Evolutionary conservation across 306 rosid species (phyloP).

Genomic region (Trifolium dubium): DNA sequence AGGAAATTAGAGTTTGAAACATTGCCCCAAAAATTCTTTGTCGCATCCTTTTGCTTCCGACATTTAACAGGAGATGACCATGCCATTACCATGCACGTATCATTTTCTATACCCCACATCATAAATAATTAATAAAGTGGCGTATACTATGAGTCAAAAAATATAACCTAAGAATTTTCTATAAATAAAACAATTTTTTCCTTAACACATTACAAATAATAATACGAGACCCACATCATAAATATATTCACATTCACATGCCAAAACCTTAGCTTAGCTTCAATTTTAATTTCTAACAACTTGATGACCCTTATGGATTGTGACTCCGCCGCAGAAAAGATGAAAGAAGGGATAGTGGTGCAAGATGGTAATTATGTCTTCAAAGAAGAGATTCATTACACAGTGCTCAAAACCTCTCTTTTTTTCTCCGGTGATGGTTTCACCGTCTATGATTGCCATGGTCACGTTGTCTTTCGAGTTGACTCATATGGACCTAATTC

Average conservation of each 20-base stretch:
- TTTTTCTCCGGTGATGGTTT: constrained; percentile 90
- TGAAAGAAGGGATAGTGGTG: constrained; percentile 44
- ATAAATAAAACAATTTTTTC: neutral
- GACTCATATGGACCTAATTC: constrained; percentile 78
- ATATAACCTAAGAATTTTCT: too few relatives aligned
- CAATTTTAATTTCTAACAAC: neutral
- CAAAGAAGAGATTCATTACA: constrained; percentile 65
- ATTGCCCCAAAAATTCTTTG: too few relatives aligned
- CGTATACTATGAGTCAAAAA: too few relatives aligned
- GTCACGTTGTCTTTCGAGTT: constrained; percentile 75
- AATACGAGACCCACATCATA: neutral
- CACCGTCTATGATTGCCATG: constrained; percentile 72
- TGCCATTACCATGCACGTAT: neutral
- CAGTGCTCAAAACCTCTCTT: constrained; percentile 83
- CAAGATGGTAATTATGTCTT: constrained; percentile 47
- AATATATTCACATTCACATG: constrained; percentile 13
- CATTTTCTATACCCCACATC: neutral
- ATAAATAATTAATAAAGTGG: too few relatives aligned
- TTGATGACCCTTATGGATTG: constrained; percentile 6
- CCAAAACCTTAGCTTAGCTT: neutral
- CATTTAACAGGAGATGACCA: neutral
- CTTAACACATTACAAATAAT: neutral
- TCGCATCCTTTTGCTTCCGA: neutral
- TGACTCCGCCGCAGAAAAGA: constrained; percentile 5
- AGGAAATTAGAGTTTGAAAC: too few relatives aligned